Base-by-base conservation (phyloP, 23 red algal species). In the Gracilaria caudata region DNA sequence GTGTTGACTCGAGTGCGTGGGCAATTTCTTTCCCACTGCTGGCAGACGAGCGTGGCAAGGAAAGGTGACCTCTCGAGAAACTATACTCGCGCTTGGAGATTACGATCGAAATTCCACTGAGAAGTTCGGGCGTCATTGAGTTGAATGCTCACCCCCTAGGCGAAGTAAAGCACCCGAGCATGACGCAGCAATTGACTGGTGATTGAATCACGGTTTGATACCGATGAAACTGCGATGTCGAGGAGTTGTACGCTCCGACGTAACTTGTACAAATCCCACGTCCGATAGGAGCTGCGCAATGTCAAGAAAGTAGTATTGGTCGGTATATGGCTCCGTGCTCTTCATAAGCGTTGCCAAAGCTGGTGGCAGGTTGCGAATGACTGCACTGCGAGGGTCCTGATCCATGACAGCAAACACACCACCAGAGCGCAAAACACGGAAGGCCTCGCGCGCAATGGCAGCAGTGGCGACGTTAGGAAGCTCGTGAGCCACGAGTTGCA, bases 241-340 rank as follows among this genome's bases (percentile, higher is more conserved):
- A 9, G 39, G 88, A 45, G 68, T 68, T 21, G 77, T 83, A 17
- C 19, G 65, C 34, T 41, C 38, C 3, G 60, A 43, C 37, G 19
- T 51, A 33, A 92, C 88, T 26, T 68, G 37, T 20, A n/a, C 88
- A 72, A 92, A 73, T 25, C 88, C 88, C 29, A 32, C 46, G 14
- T 82, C 63, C 14, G 21, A 35, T 12, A 82, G 16, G 2, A 51
- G 37, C 33, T 45, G 77, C 25, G 64, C 77, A 66, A 92, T 54
- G 45, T 92, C 88, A 25, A 92, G 71, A 24, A 80, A 51, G 64
- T 92, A 94, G 63, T 94, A 94, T 28, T 94, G 83, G 53, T 94
- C 92, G 19, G 81, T 82, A 74, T 89, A 77, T 41, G 92, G 92
- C 49, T 94, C 92, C 0, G 92, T 94, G 13, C 44, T 64, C 57